These are phyloP conservation scores for Termitomyces sp. DNA, from an alignment of 768 basidiomycete genomes.

Conservation along the genomic window DNA sequence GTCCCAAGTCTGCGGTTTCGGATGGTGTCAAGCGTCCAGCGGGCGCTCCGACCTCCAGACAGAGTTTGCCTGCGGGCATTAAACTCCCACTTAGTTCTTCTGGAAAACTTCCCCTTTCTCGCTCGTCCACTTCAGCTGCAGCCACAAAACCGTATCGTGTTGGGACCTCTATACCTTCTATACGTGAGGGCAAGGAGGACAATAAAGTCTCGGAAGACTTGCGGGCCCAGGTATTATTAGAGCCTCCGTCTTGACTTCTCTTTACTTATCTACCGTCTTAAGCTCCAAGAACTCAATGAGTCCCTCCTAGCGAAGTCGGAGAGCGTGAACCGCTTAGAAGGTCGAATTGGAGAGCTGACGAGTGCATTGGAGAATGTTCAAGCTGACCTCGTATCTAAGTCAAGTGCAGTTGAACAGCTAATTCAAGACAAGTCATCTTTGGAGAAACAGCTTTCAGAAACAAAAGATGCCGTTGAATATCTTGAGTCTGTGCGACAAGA, in stretches of 20 bases:
- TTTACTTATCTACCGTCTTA: background rate
- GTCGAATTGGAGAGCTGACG: slow-evolving; percentile 43
- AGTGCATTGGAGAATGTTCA: slow-evolving; percentile 40
- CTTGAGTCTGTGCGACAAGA: slow-evolving; percentile 26
- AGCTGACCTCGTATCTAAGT: slow-evolving; percentile 45
- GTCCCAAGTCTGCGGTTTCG: slow-evolving; percentile 65
- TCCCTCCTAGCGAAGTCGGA: slow-evolving; percentile 48
- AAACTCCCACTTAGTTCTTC: slow-evolving; percentile 26
- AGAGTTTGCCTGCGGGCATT: slow-evolving; percentile 32
- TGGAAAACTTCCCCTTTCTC: slow-evolving; percentile 25
- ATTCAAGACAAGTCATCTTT: slow-evolving; percentile 42
- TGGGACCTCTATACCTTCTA: slow-evolving; percentile 65
- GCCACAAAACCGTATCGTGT: slow-evolving; percentile 39
- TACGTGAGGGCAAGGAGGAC: slow-evolving; percentile 64
- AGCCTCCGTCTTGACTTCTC: background rate
- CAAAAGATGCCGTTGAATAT: slow-evolving; percentile 34
- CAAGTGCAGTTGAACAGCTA: slow-evolving; percentile 35
- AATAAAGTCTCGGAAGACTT: slow-evolving; percentile 51
- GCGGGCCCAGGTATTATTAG: slow-evolving; percentile 48
- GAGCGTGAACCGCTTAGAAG: slow-evolving; percentile 47
- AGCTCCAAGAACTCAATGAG: slow-evolving; percentile 61
- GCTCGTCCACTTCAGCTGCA: slow-evolving; percentile 22
- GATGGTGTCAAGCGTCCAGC: slow-evolving; percentile 53
- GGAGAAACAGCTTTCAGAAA: slow-evolving; percentile 42
- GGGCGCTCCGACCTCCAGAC: slow-evolving; percentile 30